Conservation (phyloP, 2,329 filamentous ascomycete genomes). For the Claviceps fusiformis region DNA sequence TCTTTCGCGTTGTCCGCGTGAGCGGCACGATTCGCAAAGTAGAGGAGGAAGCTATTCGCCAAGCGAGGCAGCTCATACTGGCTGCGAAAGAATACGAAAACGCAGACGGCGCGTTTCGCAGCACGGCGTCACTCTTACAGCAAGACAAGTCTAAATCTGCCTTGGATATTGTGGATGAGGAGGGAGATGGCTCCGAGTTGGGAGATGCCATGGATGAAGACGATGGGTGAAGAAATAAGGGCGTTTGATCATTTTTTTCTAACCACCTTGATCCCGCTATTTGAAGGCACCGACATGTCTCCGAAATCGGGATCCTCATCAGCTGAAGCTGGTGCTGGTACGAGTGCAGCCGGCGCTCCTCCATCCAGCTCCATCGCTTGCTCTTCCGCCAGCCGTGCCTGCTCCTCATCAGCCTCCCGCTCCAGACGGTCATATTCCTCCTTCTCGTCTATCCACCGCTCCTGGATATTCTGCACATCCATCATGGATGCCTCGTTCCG, state of each 20-base stretch:
- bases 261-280: conserved; percentile 59
- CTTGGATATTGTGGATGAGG: conserved; percentile 30
- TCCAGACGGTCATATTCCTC: conserved; percentile 78
- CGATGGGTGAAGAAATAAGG: conserved; percentile 24
- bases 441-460: conserved; percentile 86
- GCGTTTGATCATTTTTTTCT: conserved; percentile 43
- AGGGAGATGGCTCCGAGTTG: conserved; percentile 23
- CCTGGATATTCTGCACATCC: conserved; percentile 82
- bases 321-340: conserved; percentile 7
- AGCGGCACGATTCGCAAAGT: conserved; percentile 88
- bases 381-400: conserved; percentile 38
- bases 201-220: conserved; percentile 32
- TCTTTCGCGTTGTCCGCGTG: conserved; percentile 73
- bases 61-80: conserved; percentile 59
- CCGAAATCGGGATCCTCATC: conserved; percentile 34
- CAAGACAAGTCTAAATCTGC: conserved; percentile 24
- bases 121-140: conserved; percentile 10
- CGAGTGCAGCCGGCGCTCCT: conserved; percentile 11
- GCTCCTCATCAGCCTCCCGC: conserved; percentile 59
- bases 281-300: conserved; percentile 36
- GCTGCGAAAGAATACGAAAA: conserved; percentile 43
- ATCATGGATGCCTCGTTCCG: conserved; percentile 59
- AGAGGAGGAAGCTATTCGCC: conserved; percentile 75
- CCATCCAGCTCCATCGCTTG: conserved; percentile 25
- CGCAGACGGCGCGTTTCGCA: conserved; percentile 6